Conservation (phyloP, 495 filamentous ascomycete genomes). For the Xylaria sp. region DNA sequence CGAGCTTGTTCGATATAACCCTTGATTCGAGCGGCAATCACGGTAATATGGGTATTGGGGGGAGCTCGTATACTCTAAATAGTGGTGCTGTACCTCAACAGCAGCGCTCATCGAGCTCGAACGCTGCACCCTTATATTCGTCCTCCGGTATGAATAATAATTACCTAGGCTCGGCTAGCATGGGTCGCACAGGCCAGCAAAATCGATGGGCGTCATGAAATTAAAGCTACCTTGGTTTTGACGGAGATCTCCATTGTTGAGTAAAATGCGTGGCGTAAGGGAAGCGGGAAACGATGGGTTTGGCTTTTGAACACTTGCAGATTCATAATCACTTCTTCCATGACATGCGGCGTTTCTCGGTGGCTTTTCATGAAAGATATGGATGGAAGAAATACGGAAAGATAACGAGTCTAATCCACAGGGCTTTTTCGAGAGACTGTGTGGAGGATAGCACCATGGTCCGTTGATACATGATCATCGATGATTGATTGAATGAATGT, state of each 20-base stretch:
- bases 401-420: not conserved
- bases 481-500: constrained; percentile 29
- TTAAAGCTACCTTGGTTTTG: not conserved
- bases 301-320: constrained; percentile 19
- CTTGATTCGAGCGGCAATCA: constrained; percentile 46
- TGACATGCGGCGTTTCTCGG: constrained; percentile 24
- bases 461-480: constrained; percentile 20
- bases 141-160: constrained; percentile 40
- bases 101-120: constrained; percentile 40
- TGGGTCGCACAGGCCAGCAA: constrained; percentile 37
- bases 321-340: constrained; percentile 25
- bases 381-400: constrained; percentile 10
- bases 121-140: constrained; percentile 36
- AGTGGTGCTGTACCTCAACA: constrained; percentile 36
- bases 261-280: constrained; percentile 27
- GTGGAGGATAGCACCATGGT: not conserved
- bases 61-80: constrained; percentile 37
- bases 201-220: constrained; percentile 39
- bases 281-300: constrained; percentile 24
- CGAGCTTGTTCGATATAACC: constrained; percentile 48
- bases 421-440: not conserved
- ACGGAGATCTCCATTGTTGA: constrained; percentile 12
- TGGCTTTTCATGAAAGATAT: constrained; percentile 15
- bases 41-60: constrained; percentile 35
- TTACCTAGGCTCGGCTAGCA: constrained; percentile 37